Evolutionary conservation across 2,329 filamentous ascomycete genomes (phyloP).

Genomic region (Curvularia hawaiiensis): DNA sequence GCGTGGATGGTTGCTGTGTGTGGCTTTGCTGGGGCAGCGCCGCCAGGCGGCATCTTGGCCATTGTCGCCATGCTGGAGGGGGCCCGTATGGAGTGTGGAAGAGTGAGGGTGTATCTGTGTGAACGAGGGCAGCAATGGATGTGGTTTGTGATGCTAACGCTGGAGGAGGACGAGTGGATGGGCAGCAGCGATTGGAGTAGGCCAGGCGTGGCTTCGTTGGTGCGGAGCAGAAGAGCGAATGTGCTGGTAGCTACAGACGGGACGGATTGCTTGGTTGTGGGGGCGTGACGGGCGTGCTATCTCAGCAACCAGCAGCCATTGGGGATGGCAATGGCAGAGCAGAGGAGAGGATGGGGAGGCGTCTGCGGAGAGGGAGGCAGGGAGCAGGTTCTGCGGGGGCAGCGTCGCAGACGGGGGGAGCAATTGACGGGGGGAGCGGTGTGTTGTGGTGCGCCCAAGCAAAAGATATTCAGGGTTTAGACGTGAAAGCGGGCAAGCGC

Average conservation of each 20-base stretch:
- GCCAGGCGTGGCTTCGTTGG: not conserved
- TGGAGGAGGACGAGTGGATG: not conserved
- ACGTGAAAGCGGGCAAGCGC: slow-evolving; percentile 34
- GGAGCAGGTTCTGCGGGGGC: slow-evolving; percentile 21
- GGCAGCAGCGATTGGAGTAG: not conserved
- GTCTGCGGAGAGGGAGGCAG: slow-evolving; percentile 3
- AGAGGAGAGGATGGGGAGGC: slow-evolving; percentile 16
- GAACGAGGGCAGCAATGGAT: not conserved
- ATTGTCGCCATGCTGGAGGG: slow-evolving; percentile 24
- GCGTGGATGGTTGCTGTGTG: slow-evolving; percentile 9
- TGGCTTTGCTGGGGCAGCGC: no score
- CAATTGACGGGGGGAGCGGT: slow-evolving; percentile 37
- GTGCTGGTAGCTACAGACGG: not conserved
- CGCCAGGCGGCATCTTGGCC: slow-evolving; percentile 6
- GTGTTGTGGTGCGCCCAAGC: slow-evolving; percentile 27
- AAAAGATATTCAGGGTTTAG: slow-evolving; percentile 32
- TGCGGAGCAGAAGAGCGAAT: slow-evolving; percentile 1
- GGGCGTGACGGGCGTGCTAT: slow-evolving; percentile 19
- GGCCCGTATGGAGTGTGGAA: not conserved
- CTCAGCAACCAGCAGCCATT: slow-evolving; percentile 32
- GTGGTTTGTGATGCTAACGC: not conserved
- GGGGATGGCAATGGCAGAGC: slow-evolving; percentile 18
- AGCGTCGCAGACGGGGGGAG: slow-evolving; percentile 19
- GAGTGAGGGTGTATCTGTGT: not conserved
- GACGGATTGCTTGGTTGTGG: slow-evolving; percentile 14